These are phyloP conservation scores for Dentipellis sp. DNA, from an alignment of 768 basidiomycete genomes.

Conservation along the genomic window DNA sequence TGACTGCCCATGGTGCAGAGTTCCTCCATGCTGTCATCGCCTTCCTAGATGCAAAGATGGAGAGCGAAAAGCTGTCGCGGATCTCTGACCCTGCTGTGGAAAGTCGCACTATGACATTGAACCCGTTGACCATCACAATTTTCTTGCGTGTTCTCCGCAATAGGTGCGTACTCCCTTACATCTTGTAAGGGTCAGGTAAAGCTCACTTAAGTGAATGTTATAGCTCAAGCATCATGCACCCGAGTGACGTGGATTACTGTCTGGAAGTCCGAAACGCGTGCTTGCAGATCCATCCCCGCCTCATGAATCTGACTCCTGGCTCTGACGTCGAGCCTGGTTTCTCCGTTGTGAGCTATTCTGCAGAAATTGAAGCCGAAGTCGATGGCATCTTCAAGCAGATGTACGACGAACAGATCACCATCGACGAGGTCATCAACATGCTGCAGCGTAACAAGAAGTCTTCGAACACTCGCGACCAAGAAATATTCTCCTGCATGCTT, in stretches of 20 bases:
- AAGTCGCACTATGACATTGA: slow-evolving; percentile 78
- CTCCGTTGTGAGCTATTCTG: slow-evolving; percentile 75
- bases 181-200: background rate
- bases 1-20: slow-evolving; percentile 70
- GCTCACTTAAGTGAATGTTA: background rate
- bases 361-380: slow-evolving; percentile 88
- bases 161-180: slow-evolving; percentile 39
- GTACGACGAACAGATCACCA: slow-evolving; percentile 91
- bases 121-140: slow-evolving; percentile 81
- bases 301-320: slow-evolving; percentile 87
- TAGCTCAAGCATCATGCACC: slow-evolving; percentile 66
- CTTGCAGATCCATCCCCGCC: slow-evolving; percentile 89
- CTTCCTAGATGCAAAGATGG: slow-evolving; percentile 90
- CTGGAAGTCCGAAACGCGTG: slow-evolving; percentile 89
- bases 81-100: slow-evolving; percentile 73
- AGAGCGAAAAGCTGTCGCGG: slow-evolving; percentile 71
- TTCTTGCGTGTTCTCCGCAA: slow-evolving; percentile 85
- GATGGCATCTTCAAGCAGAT: slow-evolving; percentile 96
- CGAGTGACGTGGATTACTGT: slow-evolving; percentile 77
- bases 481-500: slow-evolving; percentile 99
- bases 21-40: slow-evolving; percentile 83
- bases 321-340: slow-evolving; percentile 88
- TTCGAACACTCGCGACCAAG: slow-evolving; percentile 76
- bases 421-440: slow-evolving; percentile 88
- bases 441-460: slow-evolving; percentile 83